Evolutionary conservation across 2,329 filamentous ascomycete species (phyloP).

Genomic region (Zasmidium cellare): DNA sequence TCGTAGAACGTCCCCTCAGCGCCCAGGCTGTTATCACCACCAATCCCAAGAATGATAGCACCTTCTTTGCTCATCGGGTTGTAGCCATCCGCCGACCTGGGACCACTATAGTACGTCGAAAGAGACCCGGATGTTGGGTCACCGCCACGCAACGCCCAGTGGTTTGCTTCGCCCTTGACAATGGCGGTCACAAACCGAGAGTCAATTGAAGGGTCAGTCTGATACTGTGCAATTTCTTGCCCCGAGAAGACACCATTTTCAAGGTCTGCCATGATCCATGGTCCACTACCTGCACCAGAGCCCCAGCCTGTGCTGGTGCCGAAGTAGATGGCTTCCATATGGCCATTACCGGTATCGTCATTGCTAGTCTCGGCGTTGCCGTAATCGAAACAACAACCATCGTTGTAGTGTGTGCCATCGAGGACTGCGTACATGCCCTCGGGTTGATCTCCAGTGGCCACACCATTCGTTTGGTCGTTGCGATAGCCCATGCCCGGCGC

Average conservation of each 20-base stretch:
- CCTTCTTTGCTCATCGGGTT: conserved; percentile 64
- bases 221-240: conserved; percentile 45
- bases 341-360: conserved; percentile 55
- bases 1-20: conserved; percentile 58
- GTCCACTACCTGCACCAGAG: conserved; percentile 56
- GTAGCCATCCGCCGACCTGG: conserved; percentile 58
- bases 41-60: conserved; percentile 64
- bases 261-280: conserved; percentile 68
- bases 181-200: conserved; percentile 58
- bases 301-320: conserved; percentile 51
- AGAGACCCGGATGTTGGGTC: conserved; percentile 56
- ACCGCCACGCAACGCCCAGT: conserved; percentile 61
- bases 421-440: conserved; percentile 62
- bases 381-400: conserved; percentile 50
- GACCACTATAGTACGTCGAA: conserved; percentile 60
- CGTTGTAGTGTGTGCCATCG: conserved; percentile 61
- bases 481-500: conserved; percentile 63
- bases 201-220: conserved; percentile 52
- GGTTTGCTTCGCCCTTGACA: conserved; percentile 56
- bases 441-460: conserved; percentile 54
- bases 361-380: conserved; percentile 42
- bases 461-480: conserved; percentile 54
- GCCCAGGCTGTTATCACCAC: conserved; percentile 62
- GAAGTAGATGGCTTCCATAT: conserved; percentile 68
- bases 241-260: conserved; percentile 67